phyloP scores from a whole-genome alignment of 2,329 filamentous ascomycete genomes.

The Biscogniauxia sp. region DNA sequence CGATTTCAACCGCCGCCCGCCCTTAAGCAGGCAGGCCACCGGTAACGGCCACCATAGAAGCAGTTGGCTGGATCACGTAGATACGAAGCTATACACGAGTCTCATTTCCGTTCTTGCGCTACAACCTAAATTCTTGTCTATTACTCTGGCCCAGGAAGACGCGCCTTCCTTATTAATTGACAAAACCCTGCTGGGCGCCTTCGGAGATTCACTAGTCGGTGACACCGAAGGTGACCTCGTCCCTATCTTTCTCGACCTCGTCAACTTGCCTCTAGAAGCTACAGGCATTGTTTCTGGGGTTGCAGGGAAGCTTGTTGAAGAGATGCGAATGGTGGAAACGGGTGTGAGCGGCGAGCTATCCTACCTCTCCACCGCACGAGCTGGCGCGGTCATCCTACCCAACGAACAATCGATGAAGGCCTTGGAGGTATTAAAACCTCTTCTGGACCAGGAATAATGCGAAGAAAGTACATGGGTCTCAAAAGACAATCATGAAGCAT shows the following conservation, averaged over 20 bases:
- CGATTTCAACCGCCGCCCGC: constrained; percentile 34
- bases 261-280: constrained; percentile 76
- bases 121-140: constrained; percentile 69
- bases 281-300: constrained; percentile 96
- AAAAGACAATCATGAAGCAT: neutral
- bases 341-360: constrained; percentile 69
- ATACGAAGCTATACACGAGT: constrained; percentile 61
- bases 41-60: constrained; percentile 35
- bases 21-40: constrained; percentile 37
- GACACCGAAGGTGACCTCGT: constrained; percentile 70
- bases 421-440: constrained; percentile 63
- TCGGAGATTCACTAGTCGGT: constrained; percentile 73
- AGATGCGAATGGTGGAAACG: constrained; percentile 52
- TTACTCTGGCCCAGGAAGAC: constrained; percentile 71
- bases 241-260: constrained; percentile 85
- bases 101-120: constrained; percentile 59
- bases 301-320: constrained; percentile 75
- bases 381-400: constrained; percentile 84
- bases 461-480: constrained; percentile 1
- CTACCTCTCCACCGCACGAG: constrained; percentile 84
- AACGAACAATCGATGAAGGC: constrained; percentile 72
- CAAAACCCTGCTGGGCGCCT: constrained; percentile 61
- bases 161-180: constrained; percentile 73
- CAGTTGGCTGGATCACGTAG: constrained; percentile 58
- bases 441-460: constrained; percentile 39